Evolutionary conservation across 352 stramenopile species (phyloP).

Genomic region (Phytophthora litchii): DNA sequence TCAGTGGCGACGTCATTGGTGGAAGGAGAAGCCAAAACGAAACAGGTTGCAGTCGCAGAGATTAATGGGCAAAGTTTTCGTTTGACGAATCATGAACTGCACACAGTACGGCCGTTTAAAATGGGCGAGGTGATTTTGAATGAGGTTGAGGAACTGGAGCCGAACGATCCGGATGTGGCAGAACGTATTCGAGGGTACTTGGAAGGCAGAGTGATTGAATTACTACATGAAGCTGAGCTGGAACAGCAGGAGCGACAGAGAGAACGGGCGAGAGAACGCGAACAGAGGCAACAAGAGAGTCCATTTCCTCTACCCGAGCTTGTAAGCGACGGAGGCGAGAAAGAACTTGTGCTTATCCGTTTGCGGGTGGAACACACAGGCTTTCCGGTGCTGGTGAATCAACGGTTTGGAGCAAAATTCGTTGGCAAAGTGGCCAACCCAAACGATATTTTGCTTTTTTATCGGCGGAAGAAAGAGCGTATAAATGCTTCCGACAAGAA

Average conservation of each 20-base stretch:
- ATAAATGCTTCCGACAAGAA: slow-evolving; percentile 53
- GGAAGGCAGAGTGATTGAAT: slow-evolving; percentile 63
- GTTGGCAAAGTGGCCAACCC: slow-evolving; percentile 88
- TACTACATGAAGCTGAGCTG: slow-evolving; percentile 67
- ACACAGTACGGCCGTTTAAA: slow-evolving; percentile 94
- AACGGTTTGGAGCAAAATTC: slow-evolving; percentile 88
- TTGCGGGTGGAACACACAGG: slow-evolving; percentile 89
- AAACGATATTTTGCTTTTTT: slow-evolving; percentile 89
- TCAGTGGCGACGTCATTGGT: slow-evolving; percentile 96
- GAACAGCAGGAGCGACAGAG: slow-evolving; percentile 37
- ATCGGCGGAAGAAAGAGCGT: slow-evolving; percentile 68
- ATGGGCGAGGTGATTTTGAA: slow-evolving; percentile 90
- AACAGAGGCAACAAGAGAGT: slow-evolving; percentile 39
- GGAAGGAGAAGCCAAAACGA: slow-evolving; percentile 83
- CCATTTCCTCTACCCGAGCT: slow-evolving; percentile 33
- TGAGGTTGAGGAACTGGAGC: slow-evolving; percentile 90
- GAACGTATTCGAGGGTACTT: slow-evolving; percentile 76
- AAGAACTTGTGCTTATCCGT: slow-evolving; percentile 78
- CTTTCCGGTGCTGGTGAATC: slow-evolving; percentile 89
- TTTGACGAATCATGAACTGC: slow-evolving; percentile 81
- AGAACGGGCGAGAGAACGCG: slow-evolving; percentile 25
- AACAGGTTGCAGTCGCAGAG: slow-evolving; percentile 90
- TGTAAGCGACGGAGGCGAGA: slow-evolving; percentile 20
- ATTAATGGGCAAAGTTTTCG: slow-evolving; percentile 92
- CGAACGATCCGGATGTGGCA: slow-evolving; percentile 87